phyloP scores from a whole-genome alignment of 2,329 filamentous ascomycete genomes.

The Penicillium sumatraense region DNA sequence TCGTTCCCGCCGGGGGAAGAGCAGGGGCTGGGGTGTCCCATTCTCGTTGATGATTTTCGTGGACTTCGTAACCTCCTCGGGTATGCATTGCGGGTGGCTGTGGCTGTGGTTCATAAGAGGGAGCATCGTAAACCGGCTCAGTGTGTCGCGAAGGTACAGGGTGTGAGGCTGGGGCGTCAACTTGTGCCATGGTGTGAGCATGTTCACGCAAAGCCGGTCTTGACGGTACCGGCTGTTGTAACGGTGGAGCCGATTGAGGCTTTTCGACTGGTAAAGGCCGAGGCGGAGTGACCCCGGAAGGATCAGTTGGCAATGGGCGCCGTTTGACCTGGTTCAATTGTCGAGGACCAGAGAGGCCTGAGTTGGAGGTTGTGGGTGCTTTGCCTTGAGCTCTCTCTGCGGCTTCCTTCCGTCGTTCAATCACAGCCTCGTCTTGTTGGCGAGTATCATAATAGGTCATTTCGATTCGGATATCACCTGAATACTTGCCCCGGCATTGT shows the following conservation, averaged over 20 bases:
- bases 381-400: conserved; percentile 42
- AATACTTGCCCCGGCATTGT: conserved; percentile 90
- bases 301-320: conserved; percentile 80
- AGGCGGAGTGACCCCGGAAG: conserved; percentile 57
- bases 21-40: conserved; percentile 24
- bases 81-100: conserved; percentile 21
- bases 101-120: conserved; percentile 38
- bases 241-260: conserved; percentile 21
- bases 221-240: conserved; percentile 28
- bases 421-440: conserved; percentile 74
- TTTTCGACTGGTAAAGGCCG: conserved; percentile 34
- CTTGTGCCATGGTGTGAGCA: conserved; percentile 44
- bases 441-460: conserved; percentile 94
- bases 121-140: conserved; percentile 54
- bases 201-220: conserved; percentile 28
- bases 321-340: conserved; percentile 73
- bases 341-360: conserved; percentile 50
- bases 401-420: conserved; percentile 58
- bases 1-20: conserved; percentile 18
- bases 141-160: conserved; percentile 79
- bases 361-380: conserved; percentile 23
- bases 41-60: conserved; percentile 35
- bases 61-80: conserved; percentile 34
- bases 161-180: conserved; percentile 69
- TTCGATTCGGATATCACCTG: conserved; percentile 91